phyloP scores from a whole-genome alignment of 2,329 filamentous ascomycete genomes.

The Teratosphaeria zuluensis region DNA sequence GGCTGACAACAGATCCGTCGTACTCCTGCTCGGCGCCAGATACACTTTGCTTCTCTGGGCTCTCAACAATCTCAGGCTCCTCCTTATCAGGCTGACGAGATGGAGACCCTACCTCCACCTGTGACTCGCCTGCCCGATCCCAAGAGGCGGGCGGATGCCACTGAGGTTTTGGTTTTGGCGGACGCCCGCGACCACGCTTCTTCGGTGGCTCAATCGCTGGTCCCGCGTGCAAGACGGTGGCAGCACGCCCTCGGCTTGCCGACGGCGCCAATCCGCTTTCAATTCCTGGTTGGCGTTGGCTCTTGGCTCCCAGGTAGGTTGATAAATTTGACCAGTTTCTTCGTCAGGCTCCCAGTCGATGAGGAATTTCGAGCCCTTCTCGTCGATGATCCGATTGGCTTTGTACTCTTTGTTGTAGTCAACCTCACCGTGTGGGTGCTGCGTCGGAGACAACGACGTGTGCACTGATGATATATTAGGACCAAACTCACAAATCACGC shows the following conservation, averaged over 20 bases:
- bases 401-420: constrained; percentile 17
- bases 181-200: background rate
- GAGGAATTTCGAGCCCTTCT: constrained; percentile 34
- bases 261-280: constrained; percentile 27
- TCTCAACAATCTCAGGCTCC: constrained; percentile 19
- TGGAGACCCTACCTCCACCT: background rate
- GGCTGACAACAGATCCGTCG: background rate
- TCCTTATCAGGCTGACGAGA: background rate
- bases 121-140: background rate
- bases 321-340: constrained; percentile 39
- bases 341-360: constrained; percentile 50
- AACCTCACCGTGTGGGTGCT: constrained; percentile 20
- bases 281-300: constrained; percentile 26
- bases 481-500: background rate
- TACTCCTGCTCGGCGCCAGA: background rate
- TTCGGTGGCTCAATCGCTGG: background rate
- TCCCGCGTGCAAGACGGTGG: background rate
- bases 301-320: constrained; percentile 44
- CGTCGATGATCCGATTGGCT: constrained; percentile 24
- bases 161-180: background rate
- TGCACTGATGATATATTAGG: background rate
- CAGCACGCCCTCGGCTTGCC: constrained; percentile 11
- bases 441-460: constrained; percentile 1
- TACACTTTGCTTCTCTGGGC: constrained; percentile 4
- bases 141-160: background rate